Base-by-base conservation (phyloP, 2,329 filamentous ascomycete species). In the Monilinia aucupariae region DNA sequence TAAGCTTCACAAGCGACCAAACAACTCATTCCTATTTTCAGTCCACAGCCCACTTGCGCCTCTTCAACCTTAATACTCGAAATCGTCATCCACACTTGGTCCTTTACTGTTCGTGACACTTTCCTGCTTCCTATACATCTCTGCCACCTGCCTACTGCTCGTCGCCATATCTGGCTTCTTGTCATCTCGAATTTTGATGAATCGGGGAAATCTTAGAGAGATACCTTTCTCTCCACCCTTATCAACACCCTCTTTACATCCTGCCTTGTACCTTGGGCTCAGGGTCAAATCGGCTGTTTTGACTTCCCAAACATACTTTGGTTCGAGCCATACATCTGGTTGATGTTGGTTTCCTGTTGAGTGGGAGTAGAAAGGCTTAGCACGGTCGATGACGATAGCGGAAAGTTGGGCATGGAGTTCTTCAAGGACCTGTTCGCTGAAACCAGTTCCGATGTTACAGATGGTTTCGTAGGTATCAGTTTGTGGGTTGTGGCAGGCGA, bases 241-340 rank as follows among this genome's bases (percentile, higher is more conserved):
- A 64, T 90, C 89, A n/a, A 90, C 82, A 8, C 92, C 86, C 73
- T 96, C 91, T 69, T 88, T 86, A 53, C 85, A 85, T 0, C 90
- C 94, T n/a, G 94, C 94, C 77, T 92, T 91, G 77, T 99, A 99
- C 47, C 92, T 82, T 32, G 94, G 94, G 69, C 89, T 93, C 27
- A 99, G 82, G 1, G 94, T 97, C 70, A 99, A 76, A 79, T 99
- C 94, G 1, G 94, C 94, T 15, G 93, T 96, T 80, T 93, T 96
- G 69, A 99, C 92, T 77, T 99, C 94, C 94, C 94, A 99, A 1
- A 99, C 94, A 71, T 89, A 88, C 49, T 87, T 86, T 17, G 94
- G 91, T 80, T 99, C 94, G 74, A 99, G 94, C 94, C 94, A 99
- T 45, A 99, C 92, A 75, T 99, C 94, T 1, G 94, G 94, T 75